Evolutionary conservation across 2,329 filamentous ascomycete genomes (phyloP), one percentile per base, ranked within the genome.

Genomic region (Bipolaris sorokiniana): DNA sequence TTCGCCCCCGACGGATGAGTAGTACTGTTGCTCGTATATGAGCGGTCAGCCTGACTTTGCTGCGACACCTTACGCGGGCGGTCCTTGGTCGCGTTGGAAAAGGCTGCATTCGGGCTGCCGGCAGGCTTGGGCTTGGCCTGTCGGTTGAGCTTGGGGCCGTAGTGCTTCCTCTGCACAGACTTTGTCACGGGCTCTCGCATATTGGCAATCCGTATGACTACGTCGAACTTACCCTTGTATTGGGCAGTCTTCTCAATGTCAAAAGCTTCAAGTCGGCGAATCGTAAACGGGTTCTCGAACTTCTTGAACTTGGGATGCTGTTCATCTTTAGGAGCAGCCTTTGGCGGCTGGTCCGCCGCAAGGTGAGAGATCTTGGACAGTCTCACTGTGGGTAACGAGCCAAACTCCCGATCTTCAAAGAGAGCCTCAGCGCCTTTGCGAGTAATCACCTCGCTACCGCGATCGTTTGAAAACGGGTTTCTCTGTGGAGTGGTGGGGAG

Each of bases 401-500:
- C 80, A 51, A 81, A 81, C 60, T 80, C 79, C 31, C 78, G 72
- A 56, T 81, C 79, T 55, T 78, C 76, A 46, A 81, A 79, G 20
- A 81, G 72, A 20, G 66, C 69, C 38, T 80, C 79, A 26, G 78
- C 75, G 20, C 70, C 73, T 18, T 73, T 73, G 62, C 79, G 80
- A 16, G 78, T 77, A 11, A 67, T 64, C 5, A 72, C 62, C n/a
- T 77, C 76, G 18, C 67, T 74, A 42, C 70, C 65, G 56, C 73
- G 64, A 38, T 78, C 67, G 16, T 64, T 65, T 20, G 59, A 57
- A 22, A 71, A 67, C 7, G 23, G 62, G 62, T 58, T 72, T 44
- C 53, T 65, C 7, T 37, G 42, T 18, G 58, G 63, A 52, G 61
- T 52, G 56, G 64, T 58, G 16, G 88, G 90, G 7, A 94, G 79